Evolutionary conservation across 2,329 filamentous ascomycete species (phyloP), one percentile per base, ranked within the genome.

Genomic region (Tolypocladium ovalisporum): DNA sequence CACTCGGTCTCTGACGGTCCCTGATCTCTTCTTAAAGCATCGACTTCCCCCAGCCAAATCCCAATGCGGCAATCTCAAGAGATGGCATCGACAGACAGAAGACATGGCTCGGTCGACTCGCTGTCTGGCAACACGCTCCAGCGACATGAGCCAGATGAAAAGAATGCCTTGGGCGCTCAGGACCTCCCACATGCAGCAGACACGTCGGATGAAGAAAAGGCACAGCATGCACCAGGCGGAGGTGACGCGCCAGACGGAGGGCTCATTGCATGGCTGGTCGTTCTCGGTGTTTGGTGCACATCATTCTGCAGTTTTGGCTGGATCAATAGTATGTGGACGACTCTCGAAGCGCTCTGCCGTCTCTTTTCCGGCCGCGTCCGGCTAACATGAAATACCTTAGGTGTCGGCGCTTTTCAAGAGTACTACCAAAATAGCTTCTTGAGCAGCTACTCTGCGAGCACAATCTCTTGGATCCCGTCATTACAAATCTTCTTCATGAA

Each of bases 391-490:
- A 6, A 24, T 19, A n/a, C n/a, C n/a, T n/a, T n/a, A 49, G 44
- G 44, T 49, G 44, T 49, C 44, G 44, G 44, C 3, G 44, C 44
- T 9, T 49, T 49, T 27, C 44, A 49, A 10, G 44, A 49, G 27
- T 49, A 49, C 44, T 49, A 49, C 17, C 27, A 32, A 27, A 29
- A 49, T 27, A 49, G 19, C 44, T 32, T 49, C 10, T 27, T 49
- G 5, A 49, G 44, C 27, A 13, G 10, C 44, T 79, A 79, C 61
- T 77, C 77, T 1, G 66, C 78, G 4, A 79, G 76, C 60, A 76
- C 75, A 1, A 71, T 84, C 27, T 71, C 80, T 7, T 84, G 80
- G 80, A 82, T 83, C 56, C 74, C 78, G 3, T 78, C 78, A 2
- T 65, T 82, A n/a, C 75, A 82, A 61, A 68, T 75, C 17, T 79